Percentiles rank a stretch among this genome's conserved stretches.
phyloP scores from a whole-genome alignment of 2,329 filamentous ascomycete species.

The Colletotrichum cereale region DNA sequence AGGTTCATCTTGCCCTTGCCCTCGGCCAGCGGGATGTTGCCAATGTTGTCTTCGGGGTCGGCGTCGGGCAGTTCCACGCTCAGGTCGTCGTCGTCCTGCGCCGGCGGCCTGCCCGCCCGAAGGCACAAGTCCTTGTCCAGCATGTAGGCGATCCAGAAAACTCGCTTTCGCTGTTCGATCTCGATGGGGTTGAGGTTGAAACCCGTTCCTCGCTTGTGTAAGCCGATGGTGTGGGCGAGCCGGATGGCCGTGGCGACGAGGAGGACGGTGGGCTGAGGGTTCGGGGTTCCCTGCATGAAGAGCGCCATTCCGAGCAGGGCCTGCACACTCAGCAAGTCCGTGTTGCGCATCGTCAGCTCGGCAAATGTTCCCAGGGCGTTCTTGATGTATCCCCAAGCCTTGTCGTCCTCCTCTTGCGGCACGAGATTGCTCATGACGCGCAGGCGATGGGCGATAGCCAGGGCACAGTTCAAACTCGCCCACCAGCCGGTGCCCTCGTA shows the following conservation, averaged over 20 bases:
- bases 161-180: constrained; percentile 84
- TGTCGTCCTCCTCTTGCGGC: constrained; percentile 90
- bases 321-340: constrained; percentile 93
- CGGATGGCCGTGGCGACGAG: constrained; percentile 91
- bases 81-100: constrained; percentile 80
- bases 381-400: constrained; percentile 95
- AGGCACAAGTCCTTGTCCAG: constrained; percentile 74
- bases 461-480: constrained; percentile 93
- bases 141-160: constrained; percentile 77
- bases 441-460: constrained; percentile 93
- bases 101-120: constrained; percentile 69
- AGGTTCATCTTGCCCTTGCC: constrained; percentile 95
- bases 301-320: constrained; percentile 92
- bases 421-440: constrained; percentile 96
- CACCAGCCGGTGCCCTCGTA: constrained; percentile 98
- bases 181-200: constrained; percentile 96
- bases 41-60: constrained; percentile 90
- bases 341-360: constrained; percentile 95
- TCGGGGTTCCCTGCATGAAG: constrained; percentile 96
- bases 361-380: constrained; percentile 95
- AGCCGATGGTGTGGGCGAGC: constrained; percentile 90
- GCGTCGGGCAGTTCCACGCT: constrained; percentile 95
- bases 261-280: constrained; percentile 93
- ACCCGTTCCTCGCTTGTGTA: constrained; percentile 92
- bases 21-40: constrained; percentile 90